Conservation (phyloP, 2,329 filamentous ascomycete species). For the Fusarium sp. region DNA sequence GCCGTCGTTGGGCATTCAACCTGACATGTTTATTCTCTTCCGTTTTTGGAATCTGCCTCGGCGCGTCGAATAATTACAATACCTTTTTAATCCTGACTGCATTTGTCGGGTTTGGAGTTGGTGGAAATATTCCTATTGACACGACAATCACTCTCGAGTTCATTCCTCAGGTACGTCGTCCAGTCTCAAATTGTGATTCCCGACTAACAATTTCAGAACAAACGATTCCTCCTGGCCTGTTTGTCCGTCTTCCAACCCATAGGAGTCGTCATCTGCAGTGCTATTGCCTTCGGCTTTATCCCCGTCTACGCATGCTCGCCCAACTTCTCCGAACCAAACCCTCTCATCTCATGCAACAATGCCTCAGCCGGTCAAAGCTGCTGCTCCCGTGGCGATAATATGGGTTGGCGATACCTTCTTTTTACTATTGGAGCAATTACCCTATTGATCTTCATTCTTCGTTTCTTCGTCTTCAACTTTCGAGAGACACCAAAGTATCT, state of each 20-base stretch:
- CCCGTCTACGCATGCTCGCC: constrained; percentile 63
- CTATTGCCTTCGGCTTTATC: constrained; percentile 66
- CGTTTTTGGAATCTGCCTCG: constrained; percentile 65
- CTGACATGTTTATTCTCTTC: constrained; percentile 67
- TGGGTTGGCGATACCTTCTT: constrained; percentile 64
- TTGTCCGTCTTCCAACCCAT: constrained; percentile 68
- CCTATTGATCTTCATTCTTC: constrained; percentile 58
- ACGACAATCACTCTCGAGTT: constrained; percentile 68
- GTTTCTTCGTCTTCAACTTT: constrained; percentile 61
- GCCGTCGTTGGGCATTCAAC: constrained; percentile 68
- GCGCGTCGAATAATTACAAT: constrained; percentile 61
- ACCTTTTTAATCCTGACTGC: constrained; percentile 66
- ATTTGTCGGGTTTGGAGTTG: constrained; percentile 65
- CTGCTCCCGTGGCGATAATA: constrained; percentile 58
- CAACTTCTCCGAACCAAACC: constrained; percentile 59
- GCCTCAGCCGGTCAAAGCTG: constrained; percentile 46
- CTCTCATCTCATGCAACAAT: constrained; percentile 59
- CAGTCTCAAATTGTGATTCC: rapidly evolving
- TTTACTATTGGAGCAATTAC: constrained; percentile 60
- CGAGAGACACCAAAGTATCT: constrained; percentile 62
- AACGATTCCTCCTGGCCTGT: constrained; percentile 64
- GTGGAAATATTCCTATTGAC: constrained; percentile 68
- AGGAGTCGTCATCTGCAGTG: constrained; percentile 63
- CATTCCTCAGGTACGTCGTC: constrained; percentile 56
- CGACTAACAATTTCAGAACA: constrained; percentile 46